Evolutionary conservation across 768 basidiomycete species (phyloP).

Genomic region (Galerina sulciceps): DNA sequence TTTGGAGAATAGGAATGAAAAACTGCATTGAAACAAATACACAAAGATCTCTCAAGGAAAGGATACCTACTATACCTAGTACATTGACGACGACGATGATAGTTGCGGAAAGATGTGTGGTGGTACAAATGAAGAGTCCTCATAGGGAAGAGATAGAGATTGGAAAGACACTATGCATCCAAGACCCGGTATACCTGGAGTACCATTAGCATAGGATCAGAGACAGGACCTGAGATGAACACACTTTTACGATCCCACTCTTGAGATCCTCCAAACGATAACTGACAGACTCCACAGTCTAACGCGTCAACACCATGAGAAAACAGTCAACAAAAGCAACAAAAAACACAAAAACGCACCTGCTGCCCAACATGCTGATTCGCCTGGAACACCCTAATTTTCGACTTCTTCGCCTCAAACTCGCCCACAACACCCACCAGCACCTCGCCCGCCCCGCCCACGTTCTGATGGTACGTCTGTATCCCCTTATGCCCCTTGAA

Average conservation of each 20-base stretch:
- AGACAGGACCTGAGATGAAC: slow-evolving; percentile 14
- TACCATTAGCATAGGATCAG: neutral
- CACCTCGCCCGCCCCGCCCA: slow-evolving; percentile 51
- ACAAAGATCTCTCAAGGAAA: neutral
- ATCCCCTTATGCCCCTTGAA: slow-evolving; percentile 82
- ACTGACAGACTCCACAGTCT: slow-evolving; percentile 76
- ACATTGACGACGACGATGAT: neutral
- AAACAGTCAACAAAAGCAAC: neutral
- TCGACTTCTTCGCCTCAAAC: slow-evolving; percentile 86
- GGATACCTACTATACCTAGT: neutral
- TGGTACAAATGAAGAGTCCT: slow-evolving; percentile 6
- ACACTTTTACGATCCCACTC: slow-evolving; percentile 80
- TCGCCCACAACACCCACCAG: slow-evolving; percentile 80
- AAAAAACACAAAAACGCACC: slow-evolving; percentile 50
- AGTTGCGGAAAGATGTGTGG: neutral
- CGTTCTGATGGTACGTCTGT: slow-evolving; percentile 68
- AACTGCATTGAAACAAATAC: neutral
- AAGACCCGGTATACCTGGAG: slow-evolving; percentile 45
- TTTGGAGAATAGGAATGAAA: neutral
- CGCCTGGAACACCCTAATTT: slow-evolving; percentile 84
- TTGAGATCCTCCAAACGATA: slow-evolving; percentile 91
- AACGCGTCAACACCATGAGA: slow-evolving; percentile 1
- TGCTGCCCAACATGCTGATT: slow-evolving; percentile 86
- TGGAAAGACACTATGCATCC: slow-evolving; percentile 30
- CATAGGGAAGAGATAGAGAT: neutral